Evolutionary conservation across 805 yeast species (phyloP), one percentile per base, ranked within the genome.

Genomic region (Metschnikowia drakensbergensis): DNA sequence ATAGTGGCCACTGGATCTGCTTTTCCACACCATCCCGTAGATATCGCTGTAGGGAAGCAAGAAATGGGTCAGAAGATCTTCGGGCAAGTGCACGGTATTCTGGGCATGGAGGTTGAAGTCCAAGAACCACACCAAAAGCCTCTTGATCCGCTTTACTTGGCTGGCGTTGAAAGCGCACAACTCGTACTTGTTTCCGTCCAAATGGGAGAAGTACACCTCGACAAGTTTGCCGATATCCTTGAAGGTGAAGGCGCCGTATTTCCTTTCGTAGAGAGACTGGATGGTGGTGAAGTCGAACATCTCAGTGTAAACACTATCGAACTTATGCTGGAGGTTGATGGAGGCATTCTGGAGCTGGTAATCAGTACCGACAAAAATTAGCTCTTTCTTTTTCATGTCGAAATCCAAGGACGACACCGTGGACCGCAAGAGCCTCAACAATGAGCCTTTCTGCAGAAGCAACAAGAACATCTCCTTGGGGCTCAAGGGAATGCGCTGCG

Each of bases 301-400:
- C 29, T 64, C 66, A 8, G 58, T 56, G 28, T 54, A 52, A 4
- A 66, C 55, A 1, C 60, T 54, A 11, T 62, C 65, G 41, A 75
- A 55, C 28, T 65, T 60, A 3, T 63, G 55, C 34, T 59, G 59
- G 40, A 76, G 57, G n/a, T 69, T 64, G 30, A 78, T 69, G 47
- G 67, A 64, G 22, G 79, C 77, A 65, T 74, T 77, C 26, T 66
- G 63, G 33, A 71, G 63, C 33, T 77, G 79, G 22, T 60, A 53
- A 5, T 60, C 64, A 0, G 79, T 69, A 6, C 80, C 76, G n/a
- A 62, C 51, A 11, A 78, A 63, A 7, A 63, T 52, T 17, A 78
- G 63, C 39, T 50, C 52, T 1, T 40, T 26, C 31, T 61, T 65
- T 13, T 59, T 61, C 1, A 71, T 58, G 35, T 64, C 66, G 33